Percentiles rank a stretch among this genome's conserved stretches.
phyloP scores from a whole-genome alignment of 768 basidiomycete species.

The Saitozyma sp. region DNA sequence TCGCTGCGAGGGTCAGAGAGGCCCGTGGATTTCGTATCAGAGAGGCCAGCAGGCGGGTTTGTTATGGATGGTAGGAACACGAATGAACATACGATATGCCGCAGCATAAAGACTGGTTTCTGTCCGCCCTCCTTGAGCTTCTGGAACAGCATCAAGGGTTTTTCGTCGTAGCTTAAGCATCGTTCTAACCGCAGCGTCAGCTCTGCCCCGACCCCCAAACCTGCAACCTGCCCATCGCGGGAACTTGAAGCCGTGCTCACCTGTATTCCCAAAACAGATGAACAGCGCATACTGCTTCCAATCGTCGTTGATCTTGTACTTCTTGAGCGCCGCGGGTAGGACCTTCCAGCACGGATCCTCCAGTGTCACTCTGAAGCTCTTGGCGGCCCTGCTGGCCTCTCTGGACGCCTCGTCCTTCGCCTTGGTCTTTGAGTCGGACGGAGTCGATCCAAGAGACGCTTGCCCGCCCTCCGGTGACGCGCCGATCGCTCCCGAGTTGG shows the following conservation, averaged over 20 bases:
- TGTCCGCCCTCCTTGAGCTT: slow-evolving; percentile 95
- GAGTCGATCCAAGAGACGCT: slow-evolving; percentile 5
- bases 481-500: background rate
- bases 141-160: slow-evolving; percentile 93
- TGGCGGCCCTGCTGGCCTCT: slow-evolving; percentile 51
- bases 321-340: slow-evolving; percentile 93
- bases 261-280: slow-evolving; percentile 92
- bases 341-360: slow-evolving; percentile 99
- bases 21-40: background rate
- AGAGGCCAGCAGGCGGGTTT: background rate
- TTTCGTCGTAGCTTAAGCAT: slow-evolving; percentile 96
- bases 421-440: slow-evolving; percentile 24
- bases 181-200: slow-evolving; percentile 67
- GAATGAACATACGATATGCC: slow-evolving; percentile 47
- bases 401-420: slow-evolving; percentile 39
- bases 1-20: slow-evolving; percentile 27
- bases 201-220: slow-evolving; percentile 53
- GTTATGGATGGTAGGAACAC: background rate
- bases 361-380: slow-evolving; percentile 94
- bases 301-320: slow-evolving; percentile 98
- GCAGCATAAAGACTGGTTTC: slow-evolving; percentile 93
- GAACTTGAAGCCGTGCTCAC: slow-evolving; percentile 55
- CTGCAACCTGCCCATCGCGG: background rate
- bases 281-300: slow-evolving; percentile 99
- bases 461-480: background rate